Base-by-base conservation (phyloP, 306 rosid genomes). In the Mucuna pruriens region DNA sequence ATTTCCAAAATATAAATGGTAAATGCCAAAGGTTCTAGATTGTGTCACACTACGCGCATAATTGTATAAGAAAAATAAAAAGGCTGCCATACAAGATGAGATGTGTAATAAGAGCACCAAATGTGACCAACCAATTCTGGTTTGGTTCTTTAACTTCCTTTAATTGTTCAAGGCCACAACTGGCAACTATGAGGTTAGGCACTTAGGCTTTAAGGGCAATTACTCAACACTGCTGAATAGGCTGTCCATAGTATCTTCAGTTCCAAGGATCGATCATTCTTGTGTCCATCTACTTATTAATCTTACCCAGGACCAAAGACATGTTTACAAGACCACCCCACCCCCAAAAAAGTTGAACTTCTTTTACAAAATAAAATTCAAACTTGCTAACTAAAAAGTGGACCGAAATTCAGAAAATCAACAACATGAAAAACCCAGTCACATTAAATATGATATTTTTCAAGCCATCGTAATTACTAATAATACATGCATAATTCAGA, bases 71-170 rank as follows among this genome's bases (percentile, higher is more conserved):
- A 79, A 74, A 8, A 60, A 48, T 46, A 60, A 74, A 38, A 54
- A n/a, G 39, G 44, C 69, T 46, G 31, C 52, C 78, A 83, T 62
- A 38, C 36, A 80, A 39, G 5, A 39, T 17, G 49, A 79, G n/a
- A 48, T 29, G 26, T 62, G 66, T 5, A 58, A 85, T 81, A 81
- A 82, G 19, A 26, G 17, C 74, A 19, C 33, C 77, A 80, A 54
- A 62, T 45, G 26, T 69, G 31, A n/a, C 44, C 74, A 74, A 67
- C 70, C 74, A 60, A 64, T 75, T 29, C 29, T 23, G 48, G 36
- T 63, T 68, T 26, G 45, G 44, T 22, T 33, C 11, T 55, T 17
- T 42, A 36, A 52, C 45, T 54, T 68, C 4, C 71, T 42, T 66
- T 55, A 75, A 40, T 75, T 42, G 20, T 9, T 54, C 64, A 44